Evolutionary conservation across 179 eudicot genomes (phyloP).

Genomic region (Gypsophila paniculata): DNA sequence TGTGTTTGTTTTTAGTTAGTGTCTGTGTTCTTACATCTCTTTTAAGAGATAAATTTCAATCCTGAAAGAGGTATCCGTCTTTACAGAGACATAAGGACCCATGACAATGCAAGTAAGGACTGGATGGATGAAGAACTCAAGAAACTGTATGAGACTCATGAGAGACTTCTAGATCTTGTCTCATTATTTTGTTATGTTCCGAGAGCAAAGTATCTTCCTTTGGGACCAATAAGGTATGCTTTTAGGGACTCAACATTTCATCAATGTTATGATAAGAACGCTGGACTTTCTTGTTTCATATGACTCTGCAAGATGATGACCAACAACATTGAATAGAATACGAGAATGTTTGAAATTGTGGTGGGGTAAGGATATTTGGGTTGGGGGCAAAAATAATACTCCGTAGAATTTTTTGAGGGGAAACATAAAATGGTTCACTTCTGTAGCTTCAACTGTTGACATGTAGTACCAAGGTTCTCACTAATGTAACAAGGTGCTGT

Average conservation of each 20-base stretch:
- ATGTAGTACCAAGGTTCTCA: neutral
- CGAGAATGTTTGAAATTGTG: neutral
- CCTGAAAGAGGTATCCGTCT: conserved; percentile 14
- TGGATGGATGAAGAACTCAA: conserved; percentile 99
- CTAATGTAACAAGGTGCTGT: neutral
- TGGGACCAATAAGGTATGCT: conserved; percentile 88
- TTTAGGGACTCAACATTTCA: neutral
- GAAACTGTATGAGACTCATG: conserved; percentile 93
- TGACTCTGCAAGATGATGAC: neutral
- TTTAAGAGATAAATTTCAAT: neutral
- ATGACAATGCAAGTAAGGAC: conserved; percentile 89
- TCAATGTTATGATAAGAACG: neutral
- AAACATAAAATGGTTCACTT: neutral
- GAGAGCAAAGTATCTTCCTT: conserved; percentile 90
- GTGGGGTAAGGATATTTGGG: neutral
- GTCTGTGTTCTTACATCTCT: neutral
- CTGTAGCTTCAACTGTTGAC: neutral
- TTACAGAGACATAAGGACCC: conserved; percentile 86
- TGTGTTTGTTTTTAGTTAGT: neutral
- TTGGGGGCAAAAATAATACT: neutral
- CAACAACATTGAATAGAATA: neutral
- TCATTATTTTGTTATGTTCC: conserved; percentile 92
- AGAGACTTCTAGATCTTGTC: conserved; percentile 86
- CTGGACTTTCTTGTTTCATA: conserved; percentile 1
- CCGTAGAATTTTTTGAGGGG: no score